phyloP scores from a whole-genome alignment of 495 filamentous ascomycete species.

The Penicillium cinerascens region DNA sequence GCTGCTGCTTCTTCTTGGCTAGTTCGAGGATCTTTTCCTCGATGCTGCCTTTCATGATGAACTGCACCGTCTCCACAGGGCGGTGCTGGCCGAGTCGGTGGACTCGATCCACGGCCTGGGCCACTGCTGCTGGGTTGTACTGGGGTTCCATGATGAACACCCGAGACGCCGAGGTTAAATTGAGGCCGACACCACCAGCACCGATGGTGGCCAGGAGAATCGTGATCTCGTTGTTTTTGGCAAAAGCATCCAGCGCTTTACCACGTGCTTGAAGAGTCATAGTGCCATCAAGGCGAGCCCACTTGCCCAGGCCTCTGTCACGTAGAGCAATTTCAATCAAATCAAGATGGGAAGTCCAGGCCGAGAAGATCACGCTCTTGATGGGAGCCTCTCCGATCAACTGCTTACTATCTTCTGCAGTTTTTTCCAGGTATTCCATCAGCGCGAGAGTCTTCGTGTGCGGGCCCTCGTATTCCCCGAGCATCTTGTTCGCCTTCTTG shows the following conservation, averaged over 20 bases:
- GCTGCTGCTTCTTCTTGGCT: conserved; percentile 83
- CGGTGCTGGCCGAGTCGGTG: conserved; percentile 90
- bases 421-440: conserved; percentile 58
- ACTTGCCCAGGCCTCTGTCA: conserved; percentile 56
- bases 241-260: conserved; percentile 70
- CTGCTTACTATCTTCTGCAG: conserved; percentile 55
- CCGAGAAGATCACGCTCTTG: conserved; percentile 90
- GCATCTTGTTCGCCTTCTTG: conserved; percentile 51
- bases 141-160: conserved; percentile 98
- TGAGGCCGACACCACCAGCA: conserved; percentile 88
- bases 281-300: conserved; percentile 81
- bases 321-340: conserved; percentile 84
- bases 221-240: conserved; percentile 63
- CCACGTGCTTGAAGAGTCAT: conserved; percentile 72
- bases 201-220: conserved; percentile 89
- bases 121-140: conserved; percentile 92
- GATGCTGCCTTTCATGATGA: conserved; percentile 84
- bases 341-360: conserved; percentile 92
- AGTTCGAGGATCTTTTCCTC: conserved; percentile 91
- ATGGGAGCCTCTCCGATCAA: conserved; percentile 61
- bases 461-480: conserved; percentile 73
- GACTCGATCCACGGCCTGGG: conserved; percentile 90
- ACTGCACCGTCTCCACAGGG: conserved; percentile 74
- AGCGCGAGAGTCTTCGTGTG: conserved; percentile 88
- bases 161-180: conserved; percentile 77